phyloP scores from a whole-genome alignment of 2,329 filamentous ascomycete species.

The Stemphylium lycopersici region DNA sequence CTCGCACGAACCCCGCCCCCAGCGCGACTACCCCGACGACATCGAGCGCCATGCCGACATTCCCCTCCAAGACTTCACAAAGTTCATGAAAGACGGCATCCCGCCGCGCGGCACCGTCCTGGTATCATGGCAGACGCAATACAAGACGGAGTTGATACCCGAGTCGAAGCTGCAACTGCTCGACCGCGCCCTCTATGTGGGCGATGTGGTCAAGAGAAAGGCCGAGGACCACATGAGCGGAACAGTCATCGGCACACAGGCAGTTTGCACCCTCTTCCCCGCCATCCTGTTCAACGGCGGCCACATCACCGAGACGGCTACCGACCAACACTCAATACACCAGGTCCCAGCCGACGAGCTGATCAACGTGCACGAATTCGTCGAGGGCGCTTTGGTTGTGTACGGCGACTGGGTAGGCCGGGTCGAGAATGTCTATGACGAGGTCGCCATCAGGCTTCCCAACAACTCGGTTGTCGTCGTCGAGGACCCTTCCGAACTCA shows the following conservation, averaged over 20 bases:
- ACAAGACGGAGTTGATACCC: conserved; percentile 49
- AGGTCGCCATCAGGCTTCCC: conserved; percentile 58
- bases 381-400: conserved; percentile 60
- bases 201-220: conserved; percentile 61
- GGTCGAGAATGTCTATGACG: conserved; percentile 57
- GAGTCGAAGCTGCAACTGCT: conserved; percentile 56
- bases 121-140: conserved; percentile 55
- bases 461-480: conserved; percentile 63
- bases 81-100: conserved; percentile 53
- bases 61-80: conserved; percentile 39
- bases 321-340: conserved; percentile 45
- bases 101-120: conserved; percentile 61
- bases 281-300: conserved; percentile 34
- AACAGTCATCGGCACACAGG: conserved; percentile 58
- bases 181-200: conserved; percentile 61
- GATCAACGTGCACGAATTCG: conserved; percentile 52
- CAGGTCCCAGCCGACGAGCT: conserved; percentile 55
- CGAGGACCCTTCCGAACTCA: conserved; percentile 52
- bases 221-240: conserved; percentile 59
- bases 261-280: conserved; percentile 54
- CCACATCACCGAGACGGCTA: conserved; percentile 28
- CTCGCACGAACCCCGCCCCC: conserved; percentile 53
- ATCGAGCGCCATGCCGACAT: conserved; percentile 45
- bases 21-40: conserved; percentile 47
- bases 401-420: conserved; percentile 63